Conservation (phyloP, 75 land plant species). For the Picea sitchensis region DNA sequence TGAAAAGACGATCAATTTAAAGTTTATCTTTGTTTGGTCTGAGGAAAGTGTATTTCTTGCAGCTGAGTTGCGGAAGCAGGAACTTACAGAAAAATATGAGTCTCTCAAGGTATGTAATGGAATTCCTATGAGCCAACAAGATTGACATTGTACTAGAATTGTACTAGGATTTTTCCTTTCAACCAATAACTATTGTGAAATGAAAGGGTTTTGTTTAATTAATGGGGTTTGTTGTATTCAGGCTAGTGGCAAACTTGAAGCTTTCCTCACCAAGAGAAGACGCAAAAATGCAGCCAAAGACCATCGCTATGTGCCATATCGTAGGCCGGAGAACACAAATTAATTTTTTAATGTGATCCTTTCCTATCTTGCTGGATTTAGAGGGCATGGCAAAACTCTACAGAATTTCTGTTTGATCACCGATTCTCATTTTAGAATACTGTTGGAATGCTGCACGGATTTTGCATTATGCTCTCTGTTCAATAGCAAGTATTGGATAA, state of each 20-base stretch:
- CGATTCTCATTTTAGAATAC: slow-evolving; percentile 2
- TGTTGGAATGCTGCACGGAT: not conserved
- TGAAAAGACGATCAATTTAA: not conserved
- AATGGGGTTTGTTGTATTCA: slow-evolving; percentile 21
- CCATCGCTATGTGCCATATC: slow-evolving; percentile 84
- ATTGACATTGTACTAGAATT: too few species aligned
- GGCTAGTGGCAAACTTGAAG: slow-evolving; percentile 84
- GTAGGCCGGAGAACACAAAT: slow-evolving; percentile 29
- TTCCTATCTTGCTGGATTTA: not conserved
- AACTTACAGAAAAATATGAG: slow-evolving; percentile 61
- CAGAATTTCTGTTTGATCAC: not conserved
- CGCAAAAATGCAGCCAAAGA: slow-evolving; percentile 90
- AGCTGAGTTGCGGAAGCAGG: slow-evolving; percentile 80
- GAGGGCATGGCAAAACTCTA: not conserved
- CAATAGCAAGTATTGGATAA: too few species aligned
- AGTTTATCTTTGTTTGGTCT: not conserved
- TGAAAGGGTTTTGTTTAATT: not conserved
- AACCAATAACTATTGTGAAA: not conserved
- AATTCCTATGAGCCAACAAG: not conserved
- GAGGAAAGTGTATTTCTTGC: slow-evolving; percentile 23
- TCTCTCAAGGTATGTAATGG: slow-evolving; percentile 62
- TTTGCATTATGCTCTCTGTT: not conserved
- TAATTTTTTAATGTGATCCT: not conserved
- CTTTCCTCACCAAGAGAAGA: slow-evolving; percentile 71
- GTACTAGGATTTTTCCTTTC: not conserved